These are phyloP conservation scores for Cryphonectria radicalis DNA, from an alignment of 2,329 filamentous ascomycete species.

Conservation along the genomic window DNA sequence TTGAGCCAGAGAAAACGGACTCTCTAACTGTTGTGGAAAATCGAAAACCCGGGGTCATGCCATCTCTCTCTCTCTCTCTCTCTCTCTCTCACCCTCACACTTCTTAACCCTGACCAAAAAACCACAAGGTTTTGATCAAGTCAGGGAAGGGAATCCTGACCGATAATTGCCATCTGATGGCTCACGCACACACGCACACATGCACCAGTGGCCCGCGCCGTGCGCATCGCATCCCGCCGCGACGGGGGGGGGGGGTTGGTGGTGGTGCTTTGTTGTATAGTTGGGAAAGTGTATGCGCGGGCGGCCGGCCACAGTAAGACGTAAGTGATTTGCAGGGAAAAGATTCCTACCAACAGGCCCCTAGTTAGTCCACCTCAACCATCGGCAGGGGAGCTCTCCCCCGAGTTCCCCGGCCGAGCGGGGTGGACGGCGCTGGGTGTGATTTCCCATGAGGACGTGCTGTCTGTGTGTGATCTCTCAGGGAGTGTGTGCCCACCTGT, in stretches of 20 bases:
- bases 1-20: background rate
- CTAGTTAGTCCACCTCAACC: background rate
- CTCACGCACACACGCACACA: background rate
- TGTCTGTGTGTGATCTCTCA: background rate
- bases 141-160: conserved; percentile 12
- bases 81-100: too few relatives aligned
- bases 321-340: conserved; percentile 1
- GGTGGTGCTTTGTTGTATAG: background rate
- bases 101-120: too few relatives aligned
- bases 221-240: conserved; percentile 9
- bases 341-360: background rate
- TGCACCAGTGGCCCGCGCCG: conserved; percentile 23
- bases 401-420: conserved; percentile 1
- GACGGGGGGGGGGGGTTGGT: conserved; percentile 13
- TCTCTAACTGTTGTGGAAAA: background rate
- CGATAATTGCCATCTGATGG: conserved; percentile 8
- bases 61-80: too few relatives aligned
- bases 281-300: too few relatives aligned
- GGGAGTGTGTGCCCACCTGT: background rate
- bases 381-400: conserved; percentile 5
- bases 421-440: background rate
- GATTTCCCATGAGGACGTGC: background rate
- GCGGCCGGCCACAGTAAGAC: conserved; percentile 1
- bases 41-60: background rate
- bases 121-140: background rate